Evolutionary conservation across 345 rosid genomes (phyloP).

Genomic region (Punica granatum): DNA sequence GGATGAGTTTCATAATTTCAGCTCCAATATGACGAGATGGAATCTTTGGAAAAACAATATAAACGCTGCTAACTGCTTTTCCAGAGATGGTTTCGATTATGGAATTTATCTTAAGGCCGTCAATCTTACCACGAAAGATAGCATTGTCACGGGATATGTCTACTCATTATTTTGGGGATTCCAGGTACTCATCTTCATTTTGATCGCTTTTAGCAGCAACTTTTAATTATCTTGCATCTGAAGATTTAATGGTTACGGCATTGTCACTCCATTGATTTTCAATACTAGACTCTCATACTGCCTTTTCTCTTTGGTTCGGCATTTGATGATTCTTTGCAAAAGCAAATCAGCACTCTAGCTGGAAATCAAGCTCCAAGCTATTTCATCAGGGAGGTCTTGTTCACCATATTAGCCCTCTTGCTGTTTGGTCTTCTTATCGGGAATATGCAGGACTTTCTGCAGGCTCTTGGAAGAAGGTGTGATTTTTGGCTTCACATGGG

Average conservation of each 20-base stretch:
- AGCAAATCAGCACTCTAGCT: constrained; percentile 98
- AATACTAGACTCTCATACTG: neutral
- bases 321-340: constrained; percentile 11
- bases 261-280: neutral
- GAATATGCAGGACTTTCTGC: constrained; percentile 93
- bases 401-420: constrained; percentile 82
- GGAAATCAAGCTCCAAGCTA: constrained; percentile 86
- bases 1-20: neutral
- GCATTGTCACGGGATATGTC: constrained; percentile 45
- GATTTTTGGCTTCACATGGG: constrained; percentile 1
- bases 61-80: constrained; percentile 46
- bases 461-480: constrained; percentile 75
- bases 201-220: neutral
- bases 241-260: neutral
- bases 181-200: constrained; percentile 40
- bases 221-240: neutral
- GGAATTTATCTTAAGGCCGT: constrained; percentile 57
- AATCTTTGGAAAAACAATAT: constrained; percentile 21
- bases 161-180: constrained; percentile 94
- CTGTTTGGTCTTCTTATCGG: constrained; percentile 91
- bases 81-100: constrained; percentile 27
- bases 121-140: constrained; percentile 37
- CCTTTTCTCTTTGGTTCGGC: neutral
- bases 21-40: accelerated
- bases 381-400: constrained; percentile 67